These are phyloP conservation scores for Euphorbia lathyris DNA, from an alignment of 345 rosid genomes.

Conservation along the genomic window DNA sequence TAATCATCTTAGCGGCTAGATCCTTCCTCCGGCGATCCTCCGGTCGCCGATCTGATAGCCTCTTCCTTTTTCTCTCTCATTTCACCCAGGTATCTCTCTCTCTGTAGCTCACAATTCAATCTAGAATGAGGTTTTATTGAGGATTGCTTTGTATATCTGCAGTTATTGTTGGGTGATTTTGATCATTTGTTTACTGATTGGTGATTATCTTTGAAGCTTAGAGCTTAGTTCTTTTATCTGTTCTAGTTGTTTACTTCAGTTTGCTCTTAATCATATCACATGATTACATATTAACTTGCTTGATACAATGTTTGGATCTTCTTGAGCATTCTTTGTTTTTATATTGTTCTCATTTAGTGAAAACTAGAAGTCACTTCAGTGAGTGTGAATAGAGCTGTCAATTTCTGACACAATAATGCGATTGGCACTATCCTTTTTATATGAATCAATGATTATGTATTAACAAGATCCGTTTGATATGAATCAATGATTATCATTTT, in stretches of 20 bases:
- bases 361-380: no score
- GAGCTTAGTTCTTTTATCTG: neutral
- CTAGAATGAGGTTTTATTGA: neutral
- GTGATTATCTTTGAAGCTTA: neutral
- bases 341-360: no score
- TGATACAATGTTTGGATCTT: neutral
- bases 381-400: no score
- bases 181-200: neutral
- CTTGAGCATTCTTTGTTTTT: no score
- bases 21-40: slow-evolving; percentile 21
- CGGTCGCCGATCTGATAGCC: slow-evolving; percentile 11
- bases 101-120: neutral
- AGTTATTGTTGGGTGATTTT: neutral
- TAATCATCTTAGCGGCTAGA: slow-evolving; percentile 6
- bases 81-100: slow-evolving; percentile 14
- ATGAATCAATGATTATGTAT: no score
- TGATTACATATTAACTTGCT: neutral
- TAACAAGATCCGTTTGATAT: no score
- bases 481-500: no score
- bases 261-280: neutral
- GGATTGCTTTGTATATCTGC: neutral
- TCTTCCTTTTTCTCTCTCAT: neutral
- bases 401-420: no score
- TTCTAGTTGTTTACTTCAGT: neutral
- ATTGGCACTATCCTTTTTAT: no score